Evolutionary conservation across 306 rosid species (phyloP).

Genomic region (Psophocarpus tetragonolobus): DNA sequence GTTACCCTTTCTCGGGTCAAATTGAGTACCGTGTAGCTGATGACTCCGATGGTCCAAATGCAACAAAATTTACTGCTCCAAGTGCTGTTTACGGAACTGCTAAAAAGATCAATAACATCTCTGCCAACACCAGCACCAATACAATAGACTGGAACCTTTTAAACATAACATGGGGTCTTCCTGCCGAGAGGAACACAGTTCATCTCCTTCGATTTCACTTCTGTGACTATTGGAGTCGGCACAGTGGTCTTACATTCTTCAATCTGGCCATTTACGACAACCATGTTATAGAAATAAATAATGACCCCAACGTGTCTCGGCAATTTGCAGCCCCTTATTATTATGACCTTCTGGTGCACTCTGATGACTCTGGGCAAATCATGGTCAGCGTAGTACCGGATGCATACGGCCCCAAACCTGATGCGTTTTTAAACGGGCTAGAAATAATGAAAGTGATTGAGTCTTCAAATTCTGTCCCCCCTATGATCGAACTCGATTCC

Average conservation of each 20-base stretch:
- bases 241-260: fast-evolving
- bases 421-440: slow-evolving; percentile 43
- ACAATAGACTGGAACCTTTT: no score
- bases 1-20: fast-evolving
- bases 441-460: slow-evolving; percentile 44
- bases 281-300: fast-evolving
- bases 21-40: neutral
- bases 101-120: neutral
- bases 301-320: fast-evolving
- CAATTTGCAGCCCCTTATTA: neutral
- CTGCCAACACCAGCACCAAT: fast-evolving
- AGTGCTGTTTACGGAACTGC: neutral
- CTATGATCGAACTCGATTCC: neutral
- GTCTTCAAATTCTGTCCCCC: neutral
- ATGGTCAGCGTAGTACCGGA: neutral
- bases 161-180: slow-evolving; percentile 40
- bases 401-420: fast-evolving
- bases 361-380: slow-evolving; percentile 31
- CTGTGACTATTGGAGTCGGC: neutral
- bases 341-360: slow-evolving; percentile 40
- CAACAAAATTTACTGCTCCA: slow-evolving; percentile 25
- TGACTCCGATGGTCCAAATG: neutral
- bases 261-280: neutral
- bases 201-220: slow-evolving; percentile 46
- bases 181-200: slow-evolving; percentile 23